Conservation (phyloP, 2,329 filamentous ascomycete species). For the Raffaelea arxii region DNA sequence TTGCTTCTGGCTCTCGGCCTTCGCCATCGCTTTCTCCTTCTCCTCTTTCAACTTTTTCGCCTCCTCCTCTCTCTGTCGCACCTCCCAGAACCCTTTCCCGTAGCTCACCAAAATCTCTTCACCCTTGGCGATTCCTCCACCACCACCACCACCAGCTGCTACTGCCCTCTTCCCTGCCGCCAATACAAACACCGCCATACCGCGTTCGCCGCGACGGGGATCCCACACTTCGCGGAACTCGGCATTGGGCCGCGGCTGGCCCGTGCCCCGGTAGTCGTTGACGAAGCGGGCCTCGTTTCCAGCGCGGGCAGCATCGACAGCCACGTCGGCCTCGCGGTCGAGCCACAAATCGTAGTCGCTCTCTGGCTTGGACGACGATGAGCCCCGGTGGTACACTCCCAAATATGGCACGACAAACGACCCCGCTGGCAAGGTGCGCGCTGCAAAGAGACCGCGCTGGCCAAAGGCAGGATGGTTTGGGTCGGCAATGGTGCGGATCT, state of each 20-base stretch:
- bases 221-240: slow-evolving; percentile 53
- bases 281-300: slow-evolving; percentile 59
- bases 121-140: slow-evolving; percentile 39
- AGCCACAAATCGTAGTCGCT: slow-evolving; percentile 59
- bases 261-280: slow-evolving; percentile 56
- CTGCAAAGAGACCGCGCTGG: slow-evolving; percentile 52
- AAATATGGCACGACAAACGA: slow-evolving; percentile 52
- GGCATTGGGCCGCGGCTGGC: slow-evolving; percentile 36
- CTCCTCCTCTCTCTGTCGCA: slow-evolving; percentile 28
- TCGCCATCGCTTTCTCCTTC: background rate
- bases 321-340: slow-evolving; percentile 44
- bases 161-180: slow-evolving; percentile 27
- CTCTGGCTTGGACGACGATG: slow-evolving; percentile 20
- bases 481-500: slow-evolving; percentile 42
- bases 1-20: background rate
- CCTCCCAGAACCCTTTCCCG: slow-evolving; percentile 57
- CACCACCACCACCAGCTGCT: slow-evolving; percentile 7
- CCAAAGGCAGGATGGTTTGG: slow-evolving; percentile 45
- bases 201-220: slow-evolving; percentile 36
- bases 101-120: slow-evolving; percentile 59
- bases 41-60: background rate
- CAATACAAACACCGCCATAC: slow-evolving; percentile 50
- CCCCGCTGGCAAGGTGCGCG: slow-evolving; percentile 40
- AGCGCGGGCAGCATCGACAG: slow-evolving; percentile 46
- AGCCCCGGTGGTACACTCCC: slow-evolving; percentile 42